Evolutionary conservation across 2,329 filamentous ascomycete genomes (phyloP).

Genomic region (Dothistroma pini): DNA sequence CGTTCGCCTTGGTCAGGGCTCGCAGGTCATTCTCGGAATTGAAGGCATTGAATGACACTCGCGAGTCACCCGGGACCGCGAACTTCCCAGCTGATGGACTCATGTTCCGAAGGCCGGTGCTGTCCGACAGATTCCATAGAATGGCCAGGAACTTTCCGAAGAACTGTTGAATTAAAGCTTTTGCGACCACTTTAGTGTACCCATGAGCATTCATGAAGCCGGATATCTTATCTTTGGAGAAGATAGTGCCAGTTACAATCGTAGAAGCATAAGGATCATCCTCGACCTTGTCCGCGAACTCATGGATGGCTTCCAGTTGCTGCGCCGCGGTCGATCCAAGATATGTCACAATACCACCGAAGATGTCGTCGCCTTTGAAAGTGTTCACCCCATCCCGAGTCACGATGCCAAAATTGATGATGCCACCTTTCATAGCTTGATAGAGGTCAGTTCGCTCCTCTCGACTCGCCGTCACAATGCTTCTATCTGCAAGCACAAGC

Average conservation of each 20-base stretch:
- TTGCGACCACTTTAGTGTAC: constrained; percentile 8
- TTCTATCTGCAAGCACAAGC: constrained; percentile 25
- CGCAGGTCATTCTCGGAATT: constrained; percentile 12
- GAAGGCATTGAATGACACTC: constrained; percentile 11
- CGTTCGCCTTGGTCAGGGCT: constrained; percentile 11
- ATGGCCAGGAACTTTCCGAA: constrained; percentile 12
- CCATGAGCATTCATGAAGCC: constrained; percentile 13
- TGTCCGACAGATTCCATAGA: constrained; percentile 8
- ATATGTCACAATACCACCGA: neutral
- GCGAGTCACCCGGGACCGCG: constrained; percentile 2
- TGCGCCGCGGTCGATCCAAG: constrained; percentile 1
- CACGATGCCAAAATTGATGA: constrained; percentile 20
- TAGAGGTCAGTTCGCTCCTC: constrained; percentile 22
- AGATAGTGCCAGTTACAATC: constrained; percentile 9
- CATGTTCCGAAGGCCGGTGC: constrained; percentile 10
- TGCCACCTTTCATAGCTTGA: constrained; percentile 22
- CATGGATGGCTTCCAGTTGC: neutral
- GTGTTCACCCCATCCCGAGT: neutral
- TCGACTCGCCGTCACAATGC: constrained; percentile 19
- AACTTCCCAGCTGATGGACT: constrained; percentile 8
- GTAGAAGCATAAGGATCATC: constrained; percentile 8
- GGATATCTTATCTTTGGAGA: constrained; percentile 4
- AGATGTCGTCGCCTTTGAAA: neutral
- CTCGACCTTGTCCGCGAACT: constrained; percentile 5
- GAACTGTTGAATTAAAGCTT: neutral